Conservation (phyloP, 108 stramenopile species). For the Aurantiochytrium sp. region DNA sequence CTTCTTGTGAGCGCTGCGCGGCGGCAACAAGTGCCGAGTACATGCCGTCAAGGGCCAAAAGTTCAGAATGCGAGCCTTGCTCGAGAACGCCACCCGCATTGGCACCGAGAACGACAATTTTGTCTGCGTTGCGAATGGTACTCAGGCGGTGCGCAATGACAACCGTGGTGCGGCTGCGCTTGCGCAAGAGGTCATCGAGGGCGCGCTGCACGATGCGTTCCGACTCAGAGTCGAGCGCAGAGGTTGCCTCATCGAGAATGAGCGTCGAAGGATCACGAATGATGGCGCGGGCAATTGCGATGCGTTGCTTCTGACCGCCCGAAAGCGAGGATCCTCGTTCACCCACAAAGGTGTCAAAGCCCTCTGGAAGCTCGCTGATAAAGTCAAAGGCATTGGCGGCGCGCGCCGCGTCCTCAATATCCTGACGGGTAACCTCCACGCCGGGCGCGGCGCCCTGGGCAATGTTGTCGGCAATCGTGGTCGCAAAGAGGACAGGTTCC, state of each 20-base stretch:
- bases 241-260: constrained; percentile 77
- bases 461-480: constrained; percentile 80
- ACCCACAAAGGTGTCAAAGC: constrained; percentile 80
- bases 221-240: constrained; percentile 69
- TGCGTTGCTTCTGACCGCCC: constrained; percentile 90
- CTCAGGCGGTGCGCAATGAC: constrained; percentile 73
- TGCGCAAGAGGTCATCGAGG: constrained; percentile 54
- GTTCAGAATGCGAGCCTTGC: constrained; percentile 65
- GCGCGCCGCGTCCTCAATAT: constrained; percentile 72
- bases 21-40: constrained; percentile 49
- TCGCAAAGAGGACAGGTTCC: constrained; percentile 81
- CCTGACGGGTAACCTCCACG: constrained; percentile 43
- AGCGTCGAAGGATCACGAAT: constrained; percentile 65
- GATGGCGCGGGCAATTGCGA: constrained; percentile 80
- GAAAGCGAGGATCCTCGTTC: constrained; percentile 71
- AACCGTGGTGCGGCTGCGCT: constrained; percentile 42
- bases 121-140: constrained; percentile 69
- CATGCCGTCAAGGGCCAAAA: constrained; percentile 56
- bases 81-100: constrained; percentile 60
- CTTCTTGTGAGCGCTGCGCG: neutral
- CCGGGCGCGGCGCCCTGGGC: constrained; percentile 47
- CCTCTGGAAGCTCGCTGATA: constrained; percentile 59
- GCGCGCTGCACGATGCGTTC: constrained; percentile 75
- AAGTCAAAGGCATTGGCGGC: constrained; percentile 77
- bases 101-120: constrained; percentile 68